Percentiles rank a stretch among this genome's conserved stretches.
Evolutionary conservation across 2,329 filamentous ascomycete species (phyloP).

Genomic region (Metarhizium rileyi): DNA sequence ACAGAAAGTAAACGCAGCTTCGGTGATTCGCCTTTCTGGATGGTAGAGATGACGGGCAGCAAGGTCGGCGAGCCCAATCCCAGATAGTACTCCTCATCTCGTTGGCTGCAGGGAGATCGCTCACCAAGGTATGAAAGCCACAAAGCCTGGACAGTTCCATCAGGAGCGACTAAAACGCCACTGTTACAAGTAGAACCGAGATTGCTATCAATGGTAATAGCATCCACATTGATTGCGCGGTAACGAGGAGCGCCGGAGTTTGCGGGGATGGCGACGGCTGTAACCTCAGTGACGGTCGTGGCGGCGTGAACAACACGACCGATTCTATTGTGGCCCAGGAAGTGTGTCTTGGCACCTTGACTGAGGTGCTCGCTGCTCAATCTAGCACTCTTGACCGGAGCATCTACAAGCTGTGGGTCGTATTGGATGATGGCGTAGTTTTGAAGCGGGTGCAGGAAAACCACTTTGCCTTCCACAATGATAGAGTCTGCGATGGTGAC

Average conservation of each 20-base stretch:
- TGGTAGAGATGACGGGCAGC: slow-evolving; percentile 77
- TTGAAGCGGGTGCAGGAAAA: slow-evolving; percentile 92
- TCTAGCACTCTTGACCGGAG: slow-evolving; percentile 81
- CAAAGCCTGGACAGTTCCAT: slow-evolving; percentile 86
- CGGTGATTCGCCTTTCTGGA: slow-evolving; percentile 70
- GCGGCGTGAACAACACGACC: slow-evolving; percentile 87
- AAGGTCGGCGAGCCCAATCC: slow-evolving; percentile 83
- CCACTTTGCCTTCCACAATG: slow-evolving; percentile 84
- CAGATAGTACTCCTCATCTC: slow-evolving; percentile 94
- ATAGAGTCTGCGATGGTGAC: slow-evolving; percentile 96
- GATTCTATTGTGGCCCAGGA: slow-evolving; percentile 97
- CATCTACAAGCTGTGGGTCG: slow-evolving; percentile 85
- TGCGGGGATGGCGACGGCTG: slow-evolving; percentile 89
- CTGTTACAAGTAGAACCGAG: slow-evolving; percentile 87
- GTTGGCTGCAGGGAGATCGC: slow-evolving; percentile 63
- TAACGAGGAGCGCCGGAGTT: slow-evolving; percentile 88
- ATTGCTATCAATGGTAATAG: slow-evolving; percentile 92
- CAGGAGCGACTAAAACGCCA: slow-evolving; percentile 80
- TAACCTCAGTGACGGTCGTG: slow-evolving; percentile 93
- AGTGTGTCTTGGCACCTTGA: slow-evolving; percentile 89
- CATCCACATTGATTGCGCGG: slow-evolving; percentile 89
- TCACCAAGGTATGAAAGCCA: slow-evolving; percentile 98
- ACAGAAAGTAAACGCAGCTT: slow-evolving; percentile 85
- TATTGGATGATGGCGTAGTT: slow-evolving; percentile 97
- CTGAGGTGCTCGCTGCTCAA: slow-evolving; percentile 75